Conservation (phyloP, 371 early-diverging fungal genomes). For the Dentiscutata heterogama region DNA sequence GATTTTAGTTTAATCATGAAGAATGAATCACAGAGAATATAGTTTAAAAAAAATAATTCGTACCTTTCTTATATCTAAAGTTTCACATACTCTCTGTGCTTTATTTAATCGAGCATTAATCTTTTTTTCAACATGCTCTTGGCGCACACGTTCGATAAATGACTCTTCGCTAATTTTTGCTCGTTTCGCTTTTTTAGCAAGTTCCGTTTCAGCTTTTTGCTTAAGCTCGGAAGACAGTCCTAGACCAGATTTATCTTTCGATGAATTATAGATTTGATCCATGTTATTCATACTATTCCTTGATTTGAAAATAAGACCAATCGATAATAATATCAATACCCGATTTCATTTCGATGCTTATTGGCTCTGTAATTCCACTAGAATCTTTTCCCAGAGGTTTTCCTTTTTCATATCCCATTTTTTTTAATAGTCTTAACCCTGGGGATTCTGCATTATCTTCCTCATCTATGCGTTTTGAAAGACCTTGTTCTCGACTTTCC, state of each 20-base stretch:
- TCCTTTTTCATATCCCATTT: slow-evolving; percentile 42
- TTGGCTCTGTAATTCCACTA: slow-evolving; percentile 28
- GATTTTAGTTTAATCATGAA: not conserved
- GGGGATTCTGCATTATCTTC: slow-evolving; percentile 43
- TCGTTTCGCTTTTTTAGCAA: not conserved
- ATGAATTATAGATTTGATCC: not conserved
- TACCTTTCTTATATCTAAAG: slow-evolving; percentile 39
- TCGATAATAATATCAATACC: slow-evolving; percentile 8
- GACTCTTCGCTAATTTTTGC: slow-evolving; percentile 33
- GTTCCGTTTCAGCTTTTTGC: not conserved
- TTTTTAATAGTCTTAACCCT: slow-evolving; percentile 35
- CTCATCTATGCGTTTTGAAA: slow-evolving; percentile 34
- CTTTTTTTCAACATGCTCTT: slow-evolving; percentile 23
- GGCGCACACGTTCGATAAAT: slow-evolving; percentile 28
- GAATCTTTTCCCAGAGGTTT: slow-evolving; percentile 29
- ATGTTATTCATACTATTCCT: not conserved
- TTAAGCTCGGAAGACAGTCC: slow-evolving; percentile 42
- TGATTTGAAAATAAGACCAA: not conserved
- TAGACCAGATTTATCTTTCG: slow-evolving; percentile 23
- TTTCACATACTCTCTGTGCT: slow-evolving; percentile 27
- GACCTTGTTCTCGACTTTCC: slow-evolving; percentile 40
- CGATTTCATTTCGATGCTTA: slow-evolving; percentile 33
- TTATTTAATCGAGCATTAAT: not conserved
- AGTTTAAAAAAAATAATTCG: not conserved
- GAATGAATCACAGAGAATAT: not conserved